phyloP scores from a whole-genome alignment of 2,329 filamentous ascomycete species.

The Thyridium curvatum region DNA sequence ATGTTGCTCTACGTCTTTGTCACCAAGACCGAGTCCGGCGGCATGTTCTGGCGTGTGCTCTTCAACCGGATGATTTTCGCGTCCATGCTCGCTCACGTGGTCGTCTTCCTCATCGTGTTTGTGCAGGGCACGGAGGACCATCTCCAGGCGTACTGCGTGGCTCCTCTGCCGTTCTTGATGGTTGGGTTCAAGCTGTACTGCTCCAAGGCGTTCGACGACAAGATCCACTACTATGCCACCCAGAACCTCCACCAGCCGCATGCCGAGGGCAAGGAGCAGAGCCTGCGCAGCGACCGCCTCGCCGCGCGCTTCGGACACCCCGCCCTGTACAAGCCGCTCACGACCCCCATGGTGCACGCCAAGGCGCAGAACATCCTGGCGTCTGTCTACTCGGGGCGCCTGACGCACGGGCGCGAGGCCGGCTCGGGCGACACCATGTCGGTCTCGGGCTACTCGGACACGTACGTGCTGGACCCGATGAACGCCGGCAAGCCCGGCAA shows the following conservation, averaged over 20 bases:
- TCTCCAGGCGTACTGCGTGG: slow-evolving; percentile 56
- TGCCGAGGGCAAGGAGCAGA: slow-evolving; percentile 43
- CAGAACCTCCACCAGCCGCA: slow-evolving; percentile 44
- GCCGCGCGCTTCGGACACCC: slow-evolving; percentile 83
- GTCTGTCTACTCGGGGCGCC: slow-evolving; percentile 77
- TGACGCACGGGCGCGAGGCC: slow-evolving; percentile 59
- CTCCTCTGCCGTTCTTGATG: slow-evolving; percentile 73
- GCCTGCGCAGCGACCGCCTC: slow-evolving; percentile 59
- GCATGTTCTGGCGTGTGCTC: slow-evolving; percentile 83
- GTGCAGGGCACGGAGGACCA: slow-evolving; percentile 58
- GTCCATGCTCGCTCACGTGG: slow-evolving; percentile 67
- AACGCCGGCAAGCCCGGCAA: slow-evolving; percentile 49
- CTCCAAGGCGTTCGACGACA: slow-evolving; percentile 65
- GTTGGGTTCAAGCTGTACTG: slow-evolving; percentile 85
- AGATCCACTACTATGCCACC: slow-evolving; percentile 75
- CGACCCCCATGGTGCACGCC: slow-evolving; percentile 91
- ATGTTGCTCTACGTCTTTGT: slow-evolving; percentile 89
- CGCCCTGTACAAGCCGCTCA: slow-evolving; percentile 79
- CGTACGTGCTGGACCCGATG: slow-evolving; percentile 79
- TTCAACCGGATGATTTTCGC: slow-evolving; percentile 92
- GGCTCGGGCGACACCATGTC: slow-evolving; percentile 50
- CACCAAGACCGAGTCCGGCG: slow-evolving; percentile 94
- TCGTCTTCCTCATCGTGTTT: slow-evolving; percentile 72
- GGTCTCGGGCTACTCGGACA: slow-evolving; percentile 73
- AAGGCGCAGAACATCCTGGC: slow-evolving; percentile 82